Base-by-base conservation (phyloP, 1,284 basidiomycete genomes). In the Leccinum cinnamomeum region DNA sequence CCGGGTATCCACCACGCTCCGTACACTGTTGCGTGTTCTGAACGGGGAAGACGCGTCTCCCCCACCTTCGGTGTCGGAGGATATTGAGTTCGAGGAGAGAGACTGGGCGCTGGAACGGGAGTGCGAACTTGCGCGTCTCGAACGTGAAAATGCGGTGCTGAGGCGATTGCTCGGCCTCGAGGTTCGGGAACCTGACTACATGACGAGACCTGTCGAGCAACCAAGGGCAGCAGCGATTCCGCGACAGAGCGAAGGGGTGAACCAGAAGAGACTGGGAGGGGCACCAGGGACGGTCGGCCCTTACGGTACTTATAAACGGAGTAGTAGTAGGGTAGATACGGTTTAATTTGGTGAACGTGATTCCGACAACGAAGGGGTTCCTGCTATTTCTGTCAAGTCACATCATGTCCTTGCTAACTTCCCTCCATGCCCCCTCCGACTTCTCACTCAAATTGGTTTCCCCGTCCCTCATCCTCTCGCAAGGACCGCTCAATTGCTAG, bases 21-120 rank as follows among this genome's bases (percentile, higher is more conserved):
- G 95, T 5, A 83, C 86, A 54, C 83, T 92, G 7, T 77, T 97
- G 60, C 88, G 92, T 1, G 81, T 84, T 2, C 77, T 91, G 35
- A 83, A 86, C 56, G 95, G 95, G 1, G 94, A 97, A 73, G 88
- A 89, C 11, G 60, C 35, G 2, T 53, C 59, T 39, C 60, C 60
- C 3, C 56, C 61, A 16, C 55, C 59, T 56, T 64, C 51, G 0
- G 16, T 0, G 2, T n/a, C 60, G 33, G 63, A 70, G 14, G 68
- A 66, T 16, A 53, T 62, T 54, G 71, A 68, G 16, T 65, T 68
- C 5, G 69, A 59, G 18, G 67, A 61, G 58, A 67, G 56, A 63
- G 93, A 96, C 68, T 85, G 88, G 81, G 88, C 92, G 0, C 75
- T 97, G 62, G 92, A 95, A 70, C 81, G 94, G 61, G 95, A 97